phyloP scores from a whole-genome alignment of 495 filamentous ascomycete species.

The Aspergillus conjunctus region DNA sequence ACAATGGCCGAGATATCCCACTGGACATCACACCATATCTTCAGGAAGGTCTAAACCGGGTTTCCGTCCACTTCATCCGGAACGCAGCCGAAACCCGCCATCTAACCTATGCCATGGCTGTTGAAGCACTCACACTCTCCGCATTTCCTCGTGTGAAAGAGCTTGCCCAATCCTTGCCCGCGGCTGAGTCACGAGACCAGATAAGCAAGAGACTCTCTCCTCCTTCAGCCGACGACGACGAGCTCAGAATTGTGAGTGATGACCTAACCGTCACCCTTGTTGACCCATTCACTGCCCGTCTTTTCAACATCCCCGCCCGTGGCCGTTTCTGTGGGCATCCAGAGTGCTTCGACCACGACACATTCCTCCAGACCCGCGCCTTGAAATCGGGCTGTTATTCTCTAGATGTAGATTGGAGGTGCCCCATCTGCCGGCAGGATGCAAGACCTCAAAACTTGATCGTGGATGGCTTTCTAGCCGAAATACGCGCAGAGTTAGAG shows the following conservation, averaged over 20 bases:
- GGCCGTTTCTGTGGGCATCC: slow-evolving; percentile 63
- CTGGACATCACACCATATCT: slow-evolving; percentile 66
- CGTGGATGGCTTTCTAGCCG: slow-evolving; percentile 69
- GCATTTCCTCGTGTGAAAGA: slow-evolving; percentile 52
- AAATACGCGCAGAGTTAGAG: slow-evolving; percentile 55
- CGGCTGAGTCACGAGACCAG: slow-evolving; percentile 34
- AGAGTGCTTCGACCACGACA: slow-evolving; percentile 88
- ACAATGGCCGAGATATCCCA: slow-evolving; percentile 74
- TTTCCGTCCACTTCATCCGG: slow-evolving; percentile 57
- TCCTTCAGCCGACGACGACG: slow-evolving; percentile 46
- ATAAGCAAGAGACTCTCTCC: slow-evolving; percentile 45
- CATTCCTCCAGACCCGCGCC: slow-evolving; percentile 68
- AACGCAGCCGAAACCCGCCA: slow-evolving; percentile 36
- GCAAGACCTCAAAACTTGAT: slow-evolving; percentile 69
- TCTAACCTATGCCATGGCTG: slow-evolving; percentile 54
- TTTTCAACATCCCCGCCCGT: slow-evolving; percentile 73
- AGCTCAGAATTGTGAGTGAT: slow-evolving; percentile 63
- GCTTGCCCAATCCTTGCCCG: slow-evolving; percentile 34
- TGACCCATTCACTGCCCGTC: slow-evolving; percentile 70
- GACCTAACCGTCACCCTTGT: slow-evolving; percentile 70
- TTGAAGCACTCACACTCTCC: slow-evolving; percentile 62
- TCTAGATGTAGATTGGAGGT: slow-evolving; percentile 75
- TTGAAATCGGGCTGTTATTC: slow-evolving; percentile 51
- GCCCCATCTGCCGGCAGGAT: slow-evolving; percentile 76
- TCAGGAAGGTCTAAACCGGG: slow-evolving; percentile 55